phyloP scores from a whole-genome alignment of 805 yeast genomes.

The Nakazawaea wyomingensis region DNA sequence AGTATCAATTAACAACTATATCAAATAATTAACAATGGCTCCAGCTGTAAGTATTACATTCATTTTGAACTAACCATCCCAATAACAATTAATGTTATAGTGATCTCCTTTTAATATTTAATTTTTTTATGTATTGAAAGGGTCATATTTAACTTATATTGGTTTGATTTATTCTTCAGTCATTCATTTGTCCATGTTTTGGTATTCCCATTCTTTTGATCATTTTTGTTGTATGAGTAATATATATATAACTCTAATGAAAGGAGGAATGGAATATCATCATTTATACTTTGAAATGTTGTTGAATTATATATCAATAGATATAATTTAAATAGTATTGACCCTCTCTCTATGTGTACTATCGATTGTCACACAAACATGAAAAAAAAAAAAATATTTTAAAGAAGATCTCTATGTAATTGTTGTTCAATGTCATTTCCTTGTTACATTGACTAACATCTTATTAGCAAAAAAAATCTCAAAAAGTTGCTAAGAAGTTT shows the following conservation, averaged over 20 bases:
- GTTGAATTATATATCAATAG: no score
- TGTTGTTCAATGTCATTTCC: no score
- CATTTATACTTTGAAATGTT: no score
- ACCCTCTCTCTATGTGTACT: no score
- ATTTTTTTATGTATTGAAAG: not conserved
- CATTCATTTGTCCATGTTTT: not conserved
- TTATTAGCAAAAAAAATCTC: conserved; percentile 69
- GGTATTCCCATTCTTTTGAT: no score
- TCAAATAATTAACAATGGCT: conserved; percentile 56
- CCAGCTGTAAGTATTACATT: conserved; percentile 87
- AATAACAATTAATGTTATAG: conserved; percentile 13
- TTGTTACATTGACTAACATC: conserved; percentile 70
- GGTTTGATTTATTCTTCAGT: conserved; percentile 40
- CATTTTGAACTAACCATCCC: not conserved
- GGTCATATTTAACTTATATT: conserved; percentile 25
- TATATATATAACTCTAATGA: no score
- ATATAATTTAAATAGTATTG: not conserved
- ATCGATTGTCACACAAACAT: no score
- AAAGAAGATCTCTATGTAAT: conserved; percentile 11
- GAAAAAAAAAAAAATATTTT: no score
- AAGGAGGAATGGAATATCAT: no score
- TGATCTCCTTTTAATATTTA: conserved; percentile 11
- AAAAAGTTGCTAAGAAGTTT: conserved; percentile 77
- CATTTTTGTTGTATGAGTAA: no score
- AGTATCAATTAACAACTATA: not conserved